Conservation (phyloP, 2,329 filamentous ascomycete species). For the Verticillium nubilum region DNA sequence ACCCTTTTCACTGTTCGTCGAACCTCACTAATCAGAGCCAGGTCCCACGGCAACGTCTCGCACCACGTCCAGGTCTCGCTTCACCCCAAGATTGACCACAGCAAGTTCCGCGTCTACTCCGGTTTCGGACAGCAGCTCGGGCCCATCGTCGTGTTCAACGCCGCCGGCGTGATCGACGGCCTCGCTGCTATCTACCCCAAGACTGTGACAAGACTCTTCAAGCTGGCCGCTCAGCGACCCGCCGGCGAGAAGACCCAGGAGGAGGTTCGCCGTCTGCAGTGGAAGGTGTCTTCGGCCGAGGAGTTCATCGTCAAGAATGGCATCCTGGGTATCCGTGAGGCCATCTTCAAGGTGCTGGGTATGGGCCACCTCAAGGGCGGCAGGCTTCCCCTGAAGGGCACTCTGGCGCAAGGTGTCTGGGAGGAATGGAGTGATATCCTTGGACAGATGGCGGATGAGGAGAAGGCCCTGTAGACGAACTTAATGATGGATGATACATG, state of each 20-base stretch:
- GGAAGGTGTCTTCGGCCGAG: slow-evolving; percentile 54
- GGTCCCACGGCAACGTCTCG: slow-evolving; percentile 59
- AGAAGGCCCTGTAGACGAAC: slow-evolving; percentile 12
- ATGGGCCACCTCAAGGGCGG: slow-evolving; percentile 54
- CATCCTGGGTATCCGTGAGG: slow-evolving; percentile 61
- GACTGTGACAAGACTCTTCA: slow-evolving; percentile 52
- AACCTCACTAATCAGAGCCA: background rate
- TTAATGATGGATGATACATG: too few relatives aligned
- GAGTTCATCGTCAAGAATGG: slow-evolving; percentile 57
- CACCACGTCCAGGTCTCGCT: slow-evolving; percentile 58
- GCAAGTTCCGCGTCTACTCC: slow-evolving; percentile 57
- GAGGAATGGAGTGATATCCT: slow-evolving; percentile 20
- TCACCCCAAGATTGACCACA: slow-evolving; percentile 54
- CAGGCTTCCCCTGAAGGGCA: slow-evolving; percentile 51
- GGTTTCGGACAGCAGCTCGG: slow-evolving; percentile 63
- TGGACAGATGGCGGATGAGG: slow-evolving; percentile 20
- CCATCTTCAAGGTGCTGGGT: slow-evolving; percentile 47
- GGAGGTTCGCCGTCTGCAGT: slow-evolving; percentile 55
- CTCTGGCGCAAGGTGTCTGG: slow-evolving; percentile 48
- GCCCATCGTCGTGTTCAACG: slow-evolving; percentile 57
- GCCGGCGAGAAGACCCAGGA: slow-evolving; percentile 36
- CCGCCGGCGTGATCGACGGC: slow-evolving; percentile 61
- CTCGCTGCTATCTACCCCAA: slow-evolving; percentile 61
- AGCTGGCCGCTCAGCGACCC: slow-evolving; percentile 30
- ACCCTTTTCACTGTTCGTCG: background rate